Conservation (phyloP, 371 early-diverging fungal genomes). For the Ordospora pajunii region DNA sequence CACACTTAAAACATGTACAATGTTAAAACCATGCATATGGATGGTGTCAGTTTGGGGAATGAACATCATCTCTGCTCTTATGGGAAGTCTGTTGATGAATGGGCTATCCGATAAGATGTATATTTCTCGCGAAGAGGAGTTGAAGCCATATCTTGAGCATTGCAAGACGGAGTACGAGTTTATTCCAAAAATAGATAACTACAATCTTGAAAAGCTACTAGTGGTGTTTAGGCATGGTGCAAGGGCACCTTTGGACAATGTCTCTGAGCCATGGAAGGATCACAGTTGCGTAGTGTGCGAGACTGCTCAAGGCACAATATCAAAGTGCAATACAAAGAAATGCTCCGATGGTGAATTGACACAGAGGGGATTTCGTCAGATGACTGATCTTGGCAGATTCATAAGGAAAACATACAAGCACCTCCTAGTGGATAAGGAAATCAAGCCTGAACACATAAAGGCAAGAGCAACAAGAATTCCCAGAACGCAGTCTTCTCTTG, state of each 20-base stretch:
- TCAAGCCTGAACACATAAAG: not conserved
- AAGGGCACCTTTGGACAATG: conserved; percentile 38
- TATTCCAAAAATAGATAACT: not conserved
- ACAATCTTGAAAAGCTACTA: conserved; percentile 27
- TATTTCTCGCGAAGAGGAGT: not conserved
- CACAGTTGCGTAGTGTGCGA: conserved; percentile 45
- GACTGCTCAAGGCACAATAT: not conserved
- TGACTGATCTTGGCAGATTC: conserved; percentile 45
- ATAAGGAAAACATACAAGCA: conserved; percentile 45
- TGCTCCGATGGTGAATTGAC: conserved; percentile 46
- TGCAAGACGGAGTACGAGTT: conserved; percentile 20
- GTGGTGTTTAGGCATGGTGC: conserved; percentile 59
- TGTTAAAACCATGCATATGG: not conserved
- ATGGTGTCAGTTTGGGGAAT: not conserved
- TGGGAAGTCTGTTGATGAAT: not conserved
- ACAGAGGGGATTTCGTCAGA: conserved; percentile 51
- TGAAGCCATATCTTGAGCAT: not conserved
- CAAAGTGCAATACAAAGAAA: conserved; percentile 26
- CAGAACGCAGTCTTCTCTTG: conserved; percentile 36
- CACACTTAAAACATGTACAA: not conserved
- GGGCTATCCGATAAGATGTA: not conserved
- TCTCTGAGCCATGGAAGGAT: conserved; percentile 21
- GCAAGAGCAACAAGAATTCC: conserved; percentile 22
- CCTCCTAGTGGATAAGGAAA: not conserved
- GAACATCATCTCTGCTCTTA: not conserved